phyloP scores from a whole-genome alignment of 768 basidiomycete genomes.

The Leccinum uliginosum region DNA sequence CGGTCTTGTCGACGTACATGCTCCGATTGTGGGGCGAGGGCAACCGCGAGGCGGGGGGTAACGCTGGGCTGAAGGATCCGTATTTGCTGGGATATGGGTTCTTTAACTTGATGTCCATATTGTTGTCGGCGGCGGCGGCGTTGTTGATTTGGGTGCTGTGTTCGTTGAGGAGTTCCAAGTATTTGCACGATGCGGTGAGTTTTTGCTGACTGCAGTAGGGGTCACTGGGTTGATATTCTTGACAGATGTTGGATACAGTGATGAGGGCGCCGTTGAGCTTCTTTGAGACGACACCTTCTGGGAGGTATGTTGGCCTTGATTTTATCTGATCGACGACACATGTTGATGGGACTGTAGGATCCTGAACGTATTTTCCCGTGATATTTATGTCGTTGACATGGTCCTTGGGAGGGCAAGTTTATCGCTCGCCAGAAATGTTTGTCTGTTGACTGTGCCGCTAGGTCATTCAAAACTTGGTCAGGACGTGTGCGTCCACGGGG shows the following conservation, averaged over 20 bases:
- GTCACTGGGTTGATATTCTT: not conserved
- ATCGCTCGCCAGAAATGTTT: accelerated
- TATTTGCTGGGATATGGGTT: conserved; percentile 66
- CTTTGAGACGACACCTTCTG: conserved; percentile 87
- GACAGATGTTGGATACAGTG: conserved; percentile 75
- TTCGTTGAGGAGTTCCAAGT: conserved; percentile 65
- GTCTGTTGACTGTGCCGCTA: conserved; percentile 10
- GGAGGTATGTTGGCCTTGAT: conserved; percentile 45
- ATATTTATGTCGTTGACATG: conserved; percentile 83
- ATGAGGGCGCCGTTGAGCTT: conserved; percentile 82
- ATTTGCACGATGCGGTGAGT: conserved; percentile 73
- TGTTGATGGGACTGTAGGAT: conserved; percentile 43
- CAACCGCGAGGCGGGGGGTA: conserved; percentile 57
- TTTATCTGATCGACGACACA: not conserved
- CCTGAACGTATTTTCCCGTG: conserved; percentile 87
- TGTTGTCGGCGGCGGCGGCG: conserved; percentile 51
- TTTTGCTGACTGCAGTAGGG: not conserved
- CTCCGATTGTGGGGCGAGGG: conserved; percentile 82
- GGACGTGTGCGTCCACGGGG: conserved; percentile 55
- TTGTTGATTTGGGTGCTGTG: conserved; percentile 76
- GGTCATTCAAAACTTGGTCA: conserved; percentile 64
- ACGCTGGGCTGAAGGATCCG: conserved; percentile 48
- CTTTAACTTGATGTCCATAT: conserved; percentile 55
- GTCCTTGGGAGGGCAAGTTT: conserved; percentile 57
- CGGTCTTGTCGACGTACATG: conserved; percentile 58